phyloP scores from a whole-genome alignment of 2,329 filamentous ascomycete species.

The Aureobasidium namibiae region DNA sequence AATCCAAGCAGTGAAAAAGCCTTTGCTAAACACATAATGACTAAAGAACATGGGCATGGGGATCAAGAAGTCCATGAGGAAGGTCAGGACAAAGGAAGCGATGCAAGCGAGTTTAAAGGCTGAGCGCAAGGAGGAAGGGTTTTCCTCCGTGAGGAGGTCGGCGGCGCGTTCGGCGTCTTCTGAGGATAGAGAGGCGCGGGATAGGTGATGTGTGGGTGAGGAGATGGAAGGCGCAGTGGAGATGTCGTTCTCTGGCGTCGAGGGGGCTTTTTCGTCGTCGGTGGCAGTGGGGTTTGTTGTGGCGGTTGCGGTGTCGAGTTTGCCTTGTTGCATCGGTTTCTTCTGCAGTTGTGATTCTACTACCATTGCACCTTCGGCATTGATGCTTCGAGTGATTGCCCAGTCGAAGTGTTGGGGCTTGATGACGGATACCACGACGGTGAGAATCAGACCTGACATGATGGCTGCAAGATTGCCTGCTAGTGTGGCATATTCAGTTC shows the following conservation, averaged over 20 bases:
- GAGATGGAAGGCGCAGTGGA: neutral
- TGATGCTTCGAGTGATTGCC: constrained; percentile 31
- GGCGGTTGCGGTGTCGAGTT: neutral
- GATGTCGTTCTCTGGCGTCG: neutral
- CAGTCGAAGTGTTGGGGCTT: constrained; percentile 33
- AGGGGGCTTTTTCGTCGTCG: constrained; percentile 15
- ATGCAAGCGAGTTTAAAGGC: constrained; percentile 32
- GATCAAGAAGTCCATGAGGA: constrained; percentile 32
- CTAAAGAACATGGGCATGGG: constrained; percentile 36
- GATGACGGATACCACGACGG: constrained; percentile 27
- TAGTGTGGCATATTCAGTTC: constrained; percentile 30
- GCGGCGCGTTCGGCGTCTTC: constrained; percentile 1
- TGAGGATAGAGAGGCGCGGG: neutral
- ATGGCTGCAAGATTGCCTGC: constrained; percentile 30
- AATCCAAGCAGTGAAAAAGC: constrained; percentile 34
- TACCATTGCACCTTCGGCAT: constrained; percentile 18
- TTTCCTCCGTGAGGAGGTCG: constrained; percentile 23
- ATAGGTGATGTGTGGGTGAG: neutral
- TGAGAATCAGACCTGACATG: constrained; percentile 20
- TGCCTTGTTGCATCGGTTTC: constrained; percentile 31
- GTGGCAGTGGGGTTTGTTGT: neutral
- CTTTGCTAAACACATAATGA: constrained; percentile 32
- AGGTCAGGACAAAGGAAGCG: constrained; percentile 28
- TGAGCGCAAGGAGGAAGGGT: constrained; percentile 25
- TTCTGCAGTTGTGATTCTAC: constrained; percentile 14